A percentile compares a stretch with the other conserved stretches of the same genome.
Conservation (phyloP, 148 eudicot genomes). For the Camellia sinensis region DNA sequence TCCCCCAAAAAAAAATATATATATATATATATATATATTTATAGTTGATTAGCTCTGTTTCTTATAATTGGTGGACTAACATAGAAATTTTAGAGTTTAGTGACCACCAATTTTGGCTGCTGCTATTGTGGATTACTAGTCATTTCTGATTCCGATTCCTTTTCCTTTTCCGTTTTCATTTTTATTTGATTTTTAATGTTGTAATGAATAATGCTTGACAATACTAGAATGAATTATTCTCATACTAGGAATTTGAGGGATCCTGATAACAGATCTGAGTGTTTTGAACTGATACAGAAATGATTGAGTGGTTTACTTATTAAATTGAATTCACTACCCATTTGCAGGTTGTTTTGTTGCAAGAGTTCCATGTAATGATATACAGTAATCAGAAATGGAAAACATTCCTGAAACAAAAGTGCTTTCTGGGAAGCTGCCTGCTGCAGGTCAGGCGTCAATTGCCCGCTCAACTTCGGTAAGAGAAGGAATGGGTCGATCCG, state of each 20-base stretch:
- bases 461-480: conserved; percentile 29
- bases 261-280: neutral
- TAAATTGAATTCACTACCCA: neutral
- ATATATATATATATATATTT: neutral
- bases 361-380: conserved; percentile 29
- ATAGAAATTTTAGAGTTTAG: neutral
- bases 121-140: neutral
- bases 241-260: neutral
- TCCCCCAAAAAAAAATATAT: too few relatives aligned
- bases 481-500: conserved; percentile 36
- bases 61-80: neutral
- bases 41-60: neutral
- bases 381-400: conserved; percentile 45
- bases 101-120: neutral
- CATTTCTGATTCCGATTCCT: neutral
- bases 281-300: neutral
- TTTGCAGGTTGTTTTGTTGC: conserved; percentile 25
- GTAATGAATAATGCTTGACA: neutral
- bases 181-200: neutral
- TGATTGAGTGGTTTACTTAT: neutral
- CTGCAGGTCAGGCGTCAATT: conserved; percentile 32
- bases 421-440: conserved; percentile 38
- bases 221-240: neutral
- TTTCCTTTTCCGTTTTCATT: neutral
- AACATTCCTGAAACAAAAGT: conserved; percentile 48